Percentiles rank a stretch among this genome's conserved stretches.
phyloP scores from a whole-genome alignment of 441 rosid genomes.

The Geranium incanum region DNA sequence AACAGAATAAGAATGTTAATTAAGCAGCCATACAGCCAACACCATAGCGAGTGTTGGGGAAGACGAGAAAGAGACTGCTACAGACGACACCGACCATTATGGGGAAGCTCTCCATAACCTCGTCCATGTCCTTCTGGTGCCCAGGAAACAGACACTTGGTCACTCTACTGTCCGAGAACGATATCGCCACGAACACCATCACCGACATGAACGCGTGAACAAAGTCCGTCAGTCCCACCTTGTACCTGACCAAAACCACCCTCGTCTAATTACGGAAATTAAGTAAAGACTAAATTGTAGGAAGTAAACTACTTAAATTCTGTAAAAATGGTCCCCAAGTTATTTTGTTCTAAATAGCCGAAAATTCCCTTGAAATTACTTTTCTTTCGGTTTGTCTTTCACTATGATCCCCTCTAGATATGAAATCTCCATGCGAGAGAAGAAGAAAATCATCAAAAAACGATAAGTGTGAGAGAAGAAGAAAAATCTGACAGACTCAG shows the following conservation, averaged over 20 bases:
- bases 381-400: too few relatives aligned
- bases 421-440: too few relatives aligned
- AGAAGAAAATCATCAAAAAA: too few relatives aligned
- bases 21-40: slow-evolving; percentile 2
- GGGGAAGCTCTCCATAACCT: slow-evolving; percentile 3
- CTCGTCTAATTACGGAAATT: too few relatives aligned
- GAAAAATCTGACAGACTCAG: too few relatives aligned
- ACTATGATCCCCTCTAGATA: too few relatives aligned
- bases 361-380: too few relatives aligned
- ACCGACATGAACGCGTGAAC: not conserved
- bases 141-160: not conserved
- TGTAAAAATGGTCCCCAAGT: too few relatives aligned
- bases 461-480: too few relatives aligned
- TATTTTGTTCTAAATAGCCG: too few relatives aligned
- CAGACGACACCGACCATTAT: not conserved
- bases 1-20: not conserved
- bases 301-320: too few relatives aligned
- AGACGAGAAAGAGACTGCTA: not conserved
- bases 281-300: too few relatives aligned
- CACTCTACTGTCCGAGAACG: not conserved
- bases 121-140: slow-evolving; percentile 4
- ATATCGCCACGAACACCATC: slow-evolving; percentile 7
- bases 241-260: not conserved
- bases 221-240: not conserved
- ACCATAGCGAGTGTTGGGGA: slow-evolving; percentile 7